Percentiles rank a stretch among this genome's conserved stretches.
Conservation (phyloP, 176 grass and related monocot species). For the Paspalum vaginatum region DNA sequence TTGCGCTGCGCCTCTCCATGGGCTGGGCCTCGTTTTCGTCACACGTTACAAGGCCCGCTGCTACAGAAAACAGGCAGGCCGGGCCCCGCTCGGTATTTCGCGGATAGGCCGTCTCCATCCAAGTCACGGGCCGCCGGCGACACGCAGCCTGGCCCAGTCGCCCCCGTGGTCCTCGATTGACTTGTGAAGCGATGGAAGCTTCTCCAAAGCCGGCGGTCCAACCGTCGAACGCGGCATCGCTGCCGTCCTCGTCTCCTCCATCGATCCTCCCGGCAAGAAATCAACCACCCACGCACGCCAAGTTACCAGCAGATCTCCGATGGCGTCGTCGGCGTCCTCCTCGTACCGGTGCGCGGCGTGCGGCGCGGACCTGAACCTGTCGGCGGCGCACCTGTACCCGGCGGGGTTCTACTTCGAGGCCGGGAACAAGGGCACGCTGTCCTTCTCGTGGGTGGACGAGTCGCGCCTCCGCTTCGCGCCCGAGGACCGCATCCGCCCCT, state of each 20-base stretch:
- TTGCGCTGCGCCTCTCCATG: no score
- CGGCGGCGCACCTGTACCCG: conserved; percentile 69
- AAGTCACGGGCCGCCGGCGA: no score
- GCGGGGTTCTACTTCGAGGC: conserved; percentile 73
- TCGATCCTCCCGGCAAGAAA: no score
- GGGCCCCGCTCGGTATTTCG: not conserved
- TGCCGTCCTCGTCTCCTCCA: no score
- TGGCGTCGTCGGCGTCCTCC: conserved; percentile 16
- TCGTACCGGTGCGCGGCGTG: conserved; percentile 61
- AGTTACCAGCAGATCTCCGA: no score
- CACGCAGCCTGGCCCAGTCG: no score
- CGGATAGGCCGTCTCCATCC: not conserved
- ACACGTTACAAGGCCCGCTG: not conserved
- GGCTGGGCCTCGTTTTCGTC: not conserved
- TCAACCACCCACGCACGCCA: no score
- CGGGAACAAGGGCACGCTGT: conserved; percentile 91
- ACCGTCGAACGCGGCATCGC: no score
- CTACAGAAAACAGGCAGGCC: not conserved
- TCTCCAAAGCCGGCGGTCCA: no score
- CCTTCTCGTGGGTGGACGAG: conserved; percentile 89
- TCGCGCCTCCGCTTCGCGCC: conserved; percentile 64
- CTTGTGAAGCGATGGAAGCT: no score
- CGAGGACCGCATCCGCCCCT: conserved; percentile 73
- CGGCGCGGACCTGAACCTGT: conserved; percentile 77
- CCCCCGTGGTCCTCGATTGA: no score